Evolutionary conservation across 257 asterid genomes (phyloP).

Genomic region (Solanum tarapatanum): DNA sequence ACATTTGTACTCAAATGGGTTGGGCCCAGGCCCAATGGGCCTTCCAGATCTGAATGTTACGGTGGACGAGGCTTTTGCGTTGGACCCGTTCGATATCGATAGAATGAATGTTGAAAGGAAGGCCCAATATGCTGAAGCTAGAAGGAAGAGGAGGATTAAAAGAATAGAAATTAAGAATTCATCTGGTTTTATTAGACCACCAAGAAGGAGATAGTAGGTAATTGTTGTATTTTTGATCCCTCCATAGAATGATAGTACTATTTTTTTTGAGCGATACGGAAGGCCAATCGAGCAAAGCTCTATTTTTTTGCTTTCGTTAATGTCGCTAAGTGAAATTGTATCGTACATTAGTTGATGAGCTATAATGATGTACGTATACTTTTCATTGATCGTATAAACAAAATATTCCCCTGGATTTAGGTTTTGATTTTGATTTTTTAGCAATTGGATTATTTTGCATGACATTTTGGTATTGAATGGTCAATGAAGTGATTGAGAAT

Average conservation of each 20-base stretch:
- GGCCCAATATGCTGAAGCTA: conserved; percentile 43
- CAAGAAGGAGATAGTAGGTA: background rate
- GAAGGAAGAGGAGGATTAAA: conserved; percentile 43
- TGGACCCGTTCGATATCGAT: conserved; percentile 15
- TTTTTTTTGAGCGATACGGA: background rate
- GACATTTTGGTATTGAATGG: background rate
- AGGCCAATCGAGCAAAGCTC: background rate
- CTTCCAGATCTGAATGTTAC: conserved; percentile 30
- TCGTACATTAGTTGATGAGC: background rate
- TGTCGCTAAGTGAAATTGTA: background rate
- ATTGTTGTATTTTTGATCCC: background rate
- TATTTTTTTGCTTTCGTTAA: background rate
- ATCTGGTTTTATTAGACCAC: background rate
- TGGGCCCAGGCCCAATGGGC: conserved; percentile 20
- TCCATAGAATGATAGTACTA: background rate
- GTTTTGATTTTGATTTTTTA: background rate
- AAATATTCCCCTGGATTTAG: background rate
- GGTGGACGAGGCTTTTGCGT: conserved; percentile 11
- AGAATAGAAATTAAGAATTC: conserved; percentile 22
- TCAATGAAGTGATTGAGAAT: no score
- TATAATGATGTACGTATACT: background rate
- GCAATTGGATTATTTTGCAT: background rate
- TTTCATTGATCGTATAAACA: background rate
- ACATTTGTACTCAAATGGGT: conserved; percentile 9
- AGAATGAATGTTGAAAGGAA: conserved; percentile 12